Evolutionary conservation across 1,284 basidiomycete species (phyloP).

Genomic region (Flammula alnicola): DNA sequence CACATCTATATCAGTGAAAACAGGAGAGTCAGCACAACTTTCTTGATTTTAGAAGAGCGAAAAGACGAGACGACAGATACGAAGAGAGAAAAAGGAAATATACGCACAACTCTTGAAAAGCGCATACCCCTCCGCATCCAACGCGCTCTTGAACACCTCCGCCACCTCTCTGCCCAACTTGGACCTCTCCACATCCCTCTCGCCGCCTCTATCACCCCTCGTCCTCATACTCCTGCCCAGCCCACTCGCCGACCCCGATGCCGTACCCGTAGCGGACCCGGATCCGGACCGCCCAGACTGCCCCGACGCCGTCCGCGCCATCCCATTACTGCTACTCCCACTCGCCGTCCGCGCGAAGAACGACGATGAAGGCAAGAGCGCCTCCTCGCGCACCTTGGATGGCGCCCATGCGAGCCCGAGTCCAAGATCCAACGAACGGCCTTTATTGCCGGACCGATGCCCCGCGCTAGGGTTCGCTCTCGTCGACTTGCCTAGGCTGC

Average conservation of each 20-base stretch:
- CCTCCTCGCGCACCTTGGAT: slow-evolving; percentile 63
- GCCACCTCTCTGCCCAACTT: slow-evolving; percentile 61
- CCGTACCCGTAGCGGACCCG: too few species aligned
- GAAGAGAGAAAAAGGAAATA: slow-evolving; percentile 12
- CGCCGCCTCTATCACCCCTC: slow-evolving; percentile 11
- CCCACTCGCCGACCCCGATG: too few species aligned
- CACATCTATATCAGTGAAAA: slow-evolving; percentile 48
- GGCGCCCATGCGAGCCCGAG: slow-evolving; percentile 70
- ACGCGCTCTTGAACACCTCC: slow-evolving; percentile 60
- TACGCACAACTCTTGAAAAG: slow-evolving; percentile 72
- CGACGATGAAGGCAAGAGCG: slow-evolving; percentile 50
- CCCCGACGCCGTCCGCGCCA: slow-evolving; percentile 31
- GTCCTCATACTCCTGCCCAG: too few species aligned
- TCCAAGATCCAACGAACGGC: slow-evolving; percentile 70
- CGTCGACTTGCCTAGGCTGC: slow-evolving; percentile 1
- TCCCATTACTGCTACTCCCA: slow-evolving; percentile 12
- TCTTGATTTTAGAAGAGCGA: too few species aligned
- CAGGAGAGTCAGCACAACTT: neutral
- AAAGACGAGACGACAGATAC: neutral
- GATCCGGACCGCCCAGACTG: slow-evolving; percentile 22
- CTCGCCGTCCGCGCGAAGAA: slow-evolving; percentile 38
- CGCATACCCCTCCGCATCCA: slow-evolving; percentile 65
- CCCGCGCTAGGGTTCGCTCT: slow-evolving; percentile 24
- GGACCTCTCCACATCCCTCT: slow-evolving; percentile 31
- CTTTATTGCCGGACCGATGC: slow-evolving; percentile 51